phyloP scores from a whole-genome alignment of 306 rosid species.

The Aeschynomene evenia region DNA sequence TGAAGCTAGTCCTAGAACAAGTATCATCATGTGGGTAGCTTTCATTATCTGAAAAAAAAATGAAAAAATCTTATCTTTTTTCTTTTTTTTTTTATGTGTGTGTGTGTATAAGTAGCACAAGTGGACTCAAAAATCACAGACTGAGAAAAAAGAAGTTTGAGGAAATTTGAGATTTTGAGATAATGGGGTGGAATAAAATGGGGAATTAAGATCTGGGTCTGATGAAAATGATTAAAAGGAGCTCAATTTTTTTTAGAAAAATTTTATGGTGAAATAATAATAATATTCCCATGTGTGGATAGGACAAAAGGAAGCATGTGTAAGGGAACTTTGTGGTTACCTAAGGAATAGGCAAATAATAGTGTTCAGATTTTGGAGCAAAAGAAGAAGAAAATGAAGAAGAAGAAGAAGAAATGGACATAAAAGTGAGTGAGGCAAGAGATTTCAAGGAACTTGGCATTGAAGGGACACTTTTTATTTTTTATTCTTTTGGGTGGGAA shows the following conservation, averaged over 20 bases:
- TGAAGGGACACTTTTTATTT: too few species aligned
- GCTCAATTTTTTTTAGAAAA: background rate
- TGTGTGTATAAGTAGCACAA: background rate
- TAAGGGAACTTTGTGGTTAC: conserved; percentile 41
- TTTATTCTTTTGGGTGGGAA: conserved; percentile 27
- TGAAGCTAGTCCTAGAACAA: conserved; percentile 47
- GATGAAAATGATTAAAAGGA: conserved; percentile 14
- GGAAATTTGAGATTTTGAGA: conserved; percentile 9
- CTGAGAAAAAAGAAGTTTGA: background rate
- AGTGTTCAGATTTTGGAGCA: conserved; percentile 29
- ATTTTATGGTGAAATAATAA: background rate
- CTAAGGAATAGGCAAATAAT: conserved; percentile 10
- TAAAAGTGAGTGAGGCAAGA: conserved; percentile 11
- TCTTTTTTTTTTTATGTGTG: too few species aligned
- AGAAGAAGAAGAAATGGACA: conserved; percentile 24
- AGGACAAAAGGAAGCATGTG: conserved; percentile 51
- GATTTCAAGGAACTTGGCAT: conserved; percentile 8
- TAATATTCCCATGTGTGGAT: conserved; percentile 15
- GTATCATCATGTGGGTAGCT: conserved; percentile 45
- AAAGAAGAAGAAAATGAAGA: conserved; percentile 31
- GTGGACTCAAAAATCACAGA: conserved; percentile 3
- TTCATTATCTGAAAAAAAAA: conserved; percentile 26
- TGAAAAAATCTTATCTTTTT: conserved; percentile 11
- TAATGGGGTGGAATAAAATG: conserved; percentile 12
- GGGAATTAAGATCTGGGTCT: conserved; percentile 43